These are phyloP conservation scores for Pichia sp. DNA, from an alignment of 1,139 yeast genomes.

Conservation along the genomic window DNA sequence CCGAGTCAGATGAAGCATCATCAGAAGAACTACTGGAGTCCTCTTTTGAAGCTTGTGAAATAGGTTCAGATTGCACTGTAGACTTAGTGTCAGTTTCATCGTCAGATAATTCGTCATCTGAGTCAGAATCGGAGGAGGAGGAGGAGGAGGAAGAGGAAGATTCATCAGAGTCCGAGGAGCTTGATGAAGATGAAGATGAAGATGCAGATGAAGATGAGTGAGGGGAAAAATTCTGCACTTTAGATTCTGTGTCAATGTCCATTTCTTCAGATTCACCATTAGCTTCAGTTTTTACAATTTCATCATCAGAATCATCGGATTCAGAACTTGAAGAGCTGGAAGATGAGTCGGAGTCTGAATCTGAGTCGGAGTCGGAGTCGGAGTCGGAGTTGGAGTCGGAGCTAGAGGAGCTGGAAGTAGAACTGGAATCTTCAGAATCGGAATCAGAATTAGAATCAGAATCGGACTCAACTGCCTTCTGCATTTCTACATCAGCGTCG, in stretches of 20 bases:
- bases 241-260: conserved; percentile 7
- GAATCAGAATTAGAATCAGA: conserved; percentile 13
- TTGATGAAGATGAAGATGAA: conserved; percentile 14
- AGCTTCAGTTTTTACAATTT: conserved; percentile 1
- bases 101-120: conserved; percentile 6
- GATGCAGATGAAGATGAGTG: conserved; percentile 2
- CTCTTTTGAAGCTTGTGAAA: background rate
- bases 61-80: conserved; percentile 2
- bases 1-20: conserved; percentile 5
- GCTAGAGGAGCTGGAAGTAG: conserved; percentile 22
- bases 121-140: conserved; percentile 11
- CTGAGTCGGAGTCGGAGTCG: conserved; percentile 21
- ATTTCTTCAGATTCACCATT: background rate
- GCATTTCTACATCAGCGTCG: conserved; percentile 17
- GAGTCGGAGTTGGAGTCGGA: conserved; percentile 14
- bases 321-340: conserved; percentile 12
- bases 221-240: background rate
- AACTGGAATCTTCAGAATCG: conserved; percentile 9
- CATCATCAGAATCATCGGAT: conserved; percentile 3
- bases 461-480: conserved; percentile 7
- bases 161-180: conserved; percentile 19
- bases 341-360: conserved; percentile 5
- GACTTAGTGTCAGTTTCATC: background rate
- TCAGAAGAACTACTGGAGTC: conserved; percentile 11
- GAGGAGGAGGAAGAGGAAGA: conserved; percentile 18